Base-by-base conservation (phyloP, 2,329 filamentous ascomycete species). In the Beauveria pseudobassiana region DNA sequence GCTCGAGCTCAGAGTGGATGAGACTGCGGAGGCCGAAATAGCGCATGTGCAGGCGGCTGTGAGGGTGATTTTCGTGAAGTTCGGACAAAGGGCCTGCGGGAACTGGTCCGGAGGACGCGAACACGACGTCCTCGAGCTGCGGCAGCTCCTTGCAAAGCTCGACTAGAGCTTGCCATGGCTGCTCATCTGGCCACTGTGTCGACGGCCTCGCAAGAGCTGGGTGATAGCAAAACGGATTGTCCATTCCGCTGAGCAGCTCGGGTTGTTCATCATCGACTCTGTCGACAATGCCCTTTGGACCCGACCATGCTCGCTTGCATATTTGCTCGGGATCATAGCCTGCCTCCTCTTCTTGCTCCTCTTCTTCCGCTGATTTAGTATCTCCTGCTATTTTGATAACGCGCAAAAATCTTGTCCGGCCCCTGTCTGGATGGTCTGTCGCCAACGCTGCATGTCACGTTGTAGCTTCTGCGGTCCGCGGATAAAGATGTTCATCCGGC, bases 11-110 rank as follows among this genome's bases (percentile, higher is more conserved):
- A 20, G 58, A 30, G n/a, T 20, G 10, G 20, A 60, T 45, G 9
- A 60, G 22, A n/a, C 46, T 53, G 46, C n/a, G 48, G 40, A 60
- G 58, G 20, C 34, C 10, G 40, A 60, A 60, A 26, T 45, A 24
- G 43, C 53, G 58, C 58, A 60, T 53, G 14, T 60, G 58, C 12
- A 60, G 48, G 3, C 58, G 58, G 49, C 58, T 53, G 12, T 45
- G 20, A 3, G 49, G 30, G 26, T 51, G 48, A 10, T 26, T 51
- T 24, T 26, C 6, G 48, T 51, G 26, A 1, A 51, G 48, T 34
- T 51, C 24, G 9, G 48, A 51, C 24, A 51, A 16, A 51, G 26
- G 3, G 14, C 26, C 5, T 5, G 58, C 30, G 58, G 58, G 7
- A 53, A 43, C 38, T 43, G 30, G 48, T 60, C 48, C 16, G n/a